Percentiles rank a stretch among this genome's conserved stretches.
Conservation (phyloP, 139 green algal species). For the Chlorella sp. region DNA sequence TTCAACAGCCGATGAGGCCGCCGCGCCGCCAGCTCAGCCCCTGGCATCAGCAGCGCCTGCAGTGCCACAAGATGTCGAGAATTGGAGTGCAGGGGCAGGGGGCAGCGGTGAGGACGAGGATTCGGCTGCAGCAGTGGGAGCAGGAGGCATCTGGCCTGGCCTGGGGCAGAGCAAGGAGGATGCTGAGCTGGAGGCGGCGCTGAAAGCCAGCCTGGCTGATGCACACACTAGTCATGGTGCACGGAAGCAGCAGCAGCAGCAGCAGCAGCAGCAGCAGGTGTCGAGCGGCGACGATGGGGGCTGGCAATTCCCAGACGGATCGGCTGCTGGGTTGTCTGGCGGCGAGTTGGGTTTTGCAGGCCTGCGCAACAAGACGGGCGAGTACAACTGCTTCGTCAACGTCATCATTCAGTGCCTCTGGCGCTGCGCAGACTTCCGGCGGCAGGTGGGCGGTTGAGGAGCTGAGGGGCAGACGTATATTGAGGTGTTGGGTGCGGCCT, state of each 20-base stretch:
- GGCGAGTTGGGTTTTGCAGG: slow-evolving; percentile 27
- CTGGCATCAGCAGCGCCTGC: background rate
- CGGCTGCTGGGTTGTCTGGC: background rate
- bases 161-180: background rate
- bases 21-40: too few species aligned
- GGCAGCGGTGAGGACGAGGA: too few species aligned
- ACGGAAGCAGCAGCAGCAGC: too few species aligned
- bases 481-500: too few species aligned
- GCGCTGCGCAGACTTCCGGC: slow-evolving; percentile 51
- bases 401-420: slow-evolving; percentile 87
- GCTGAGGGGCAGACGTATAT: too few species aligned
- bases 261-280: background rate
- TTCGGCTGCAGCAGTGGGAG: too few species aligned
- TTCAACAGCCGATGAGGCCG: background rate
- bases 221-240: background rate
- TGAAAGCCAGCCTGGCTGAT: slow-evolving; percentile 1
- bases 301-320: too few species aligned
- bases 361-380: slow-evolving; percentile 67
- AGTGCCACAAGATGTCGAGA: too few species aligned
- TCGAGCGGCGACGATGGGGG: too few species aligned
- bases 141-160: background rate
- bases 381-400: slow-evolving; percentile 94
- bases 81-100: background rate
- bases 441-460: background rate
- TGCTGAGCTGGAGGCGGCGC: background rate